phyloP scores from a whole-genome alignment of 2,329 filamentous ascomycete genomes.

The Colletotrichum tabaci region DNA sequence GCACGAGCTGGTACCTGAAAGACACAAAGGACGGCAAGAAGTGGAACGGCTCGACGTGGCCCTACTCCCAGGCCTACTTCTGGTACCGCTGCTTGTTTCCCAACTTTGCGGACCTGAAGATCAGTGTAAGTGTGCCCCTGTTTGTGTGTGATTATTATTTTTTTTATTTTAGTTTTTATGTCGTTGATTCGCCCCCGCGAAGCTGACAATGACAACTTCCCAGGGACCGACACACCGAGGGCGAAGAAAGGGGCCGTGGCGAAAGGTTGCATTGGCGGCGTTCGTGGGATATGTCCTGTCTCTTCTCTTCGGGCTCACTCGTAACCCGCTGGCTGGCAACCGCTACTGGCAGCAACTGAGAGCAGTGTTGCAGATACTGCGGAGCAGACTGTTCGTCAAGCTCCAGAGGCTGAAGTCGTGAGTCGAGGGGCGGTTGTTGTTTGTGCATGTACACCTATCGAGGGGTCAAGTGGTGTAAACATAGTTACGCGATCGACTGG shows the following conservation, averaged over 20 bases:
- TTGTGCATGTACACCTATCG: no score
- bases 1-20: slow-evolving; percentile 56
- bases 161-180: no score
- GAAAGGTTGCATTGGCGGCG: neutral
- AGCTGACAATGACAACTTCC: neutral
- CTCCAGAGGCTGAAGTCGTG: neutral
- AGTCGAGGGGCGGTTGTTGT: no score
- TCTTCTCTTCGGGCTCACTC: neutral
- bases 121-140: slow-evolving; percentile 47
- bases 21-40: slow-evolving; percentile 44
- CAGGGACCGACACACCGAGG: slow-evolving; percentile 7
- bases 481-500: no score
- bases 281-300: neutral
- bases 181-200: no score
- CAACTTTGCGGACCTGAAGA: slow-evolving; percentile 51
- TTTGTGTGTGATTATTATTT: neutral
- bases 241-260: neutral
- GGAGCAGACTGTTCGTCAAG: neutral
- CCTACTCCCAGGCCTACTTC: slow-evolving; percentile 52
- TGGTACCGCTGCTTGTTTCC: slow-evolving; percentile 57
- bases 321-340: neutral
- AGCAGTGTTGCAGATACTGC: neutral
- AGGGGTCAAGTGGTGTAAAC: no score
- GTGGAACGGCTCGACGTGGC: slow-evolving; percentile 56
- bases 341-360: slow-evolving; percentile 3